Conservation (phyloP, 768 basidiomycete species). For the Chalciporus piperatus region DNA sequence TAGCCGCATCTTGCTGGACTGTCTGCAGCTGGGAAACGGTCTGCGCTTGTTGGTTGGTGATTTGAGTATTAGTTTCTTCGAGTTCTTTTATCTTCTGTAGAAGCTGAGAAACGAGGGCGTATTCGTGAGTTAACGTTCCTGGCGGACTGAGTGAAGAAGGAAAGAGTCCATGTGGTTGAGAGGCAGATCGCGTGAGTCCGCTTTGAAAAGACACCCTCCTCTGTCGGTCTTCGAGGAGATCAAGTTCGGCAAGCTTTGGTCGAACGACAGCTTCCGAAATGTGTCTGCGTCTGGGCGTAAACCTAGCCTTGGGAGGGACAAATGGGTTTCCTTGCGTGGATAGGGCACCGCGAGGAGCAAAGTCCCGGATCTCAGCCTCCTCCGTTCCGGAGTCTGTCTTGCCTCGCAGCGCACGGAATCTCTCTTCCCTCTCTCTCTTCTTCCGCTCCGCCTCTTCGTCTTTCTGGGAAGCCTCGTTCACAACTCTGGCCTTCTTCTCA, state of each 20-base stretch:
- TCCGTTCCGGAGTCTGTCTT: slow-evolving; percentile 32
- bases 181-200: slow-evolving; percentile 24
- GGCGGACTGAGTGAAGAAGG: slow-evolving; percentile 10
- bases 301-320: slow-evolving; percentile 11
- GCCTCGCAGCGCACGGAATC: slow-evolving; percentile 51
- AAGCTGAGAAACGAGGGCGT: slow-evolving; percentile 65
- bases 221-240: slow-evolving; percentile 11
- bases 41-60: slow-evolving; percentile 60
- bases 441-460: slow-evolving; percentile 32
- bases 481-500: slow-evolving; percentile 58
- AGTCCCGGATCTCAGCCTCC: slow-evolving; percentile 45
- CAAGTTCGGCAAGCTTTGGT: slow-evolving; percentile 7
- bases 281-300: slow-evolving; percentile 26
- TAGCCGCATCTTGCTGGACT: slow-evolving; percentile 70
- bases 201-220: slow-evolving; percentile 18
- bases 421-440: slow-evolving; percentile 45
- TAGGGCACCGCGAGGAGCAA: slow-evolving; percentile 56
- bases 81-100: slow-evolving; percentile 74
- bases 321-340: slow-evolving; percentile 19
- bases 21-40: slow-evolving; percentile 61
- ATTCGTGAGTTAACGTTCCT: slow-evolving; percentile 34
- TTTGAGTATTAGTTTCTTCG: slow-evolving; percentile 67
- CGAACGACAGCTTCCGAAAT: slow-evolving; percentile 26
- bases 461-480: slow-evolving; percentile 25
- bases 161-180: slow-evolving; percentile 20